Base-by-base conservation (phyloP, 2,329 filamentous ascomycete genomes). In the Alternaria ethzedia region DNA sequence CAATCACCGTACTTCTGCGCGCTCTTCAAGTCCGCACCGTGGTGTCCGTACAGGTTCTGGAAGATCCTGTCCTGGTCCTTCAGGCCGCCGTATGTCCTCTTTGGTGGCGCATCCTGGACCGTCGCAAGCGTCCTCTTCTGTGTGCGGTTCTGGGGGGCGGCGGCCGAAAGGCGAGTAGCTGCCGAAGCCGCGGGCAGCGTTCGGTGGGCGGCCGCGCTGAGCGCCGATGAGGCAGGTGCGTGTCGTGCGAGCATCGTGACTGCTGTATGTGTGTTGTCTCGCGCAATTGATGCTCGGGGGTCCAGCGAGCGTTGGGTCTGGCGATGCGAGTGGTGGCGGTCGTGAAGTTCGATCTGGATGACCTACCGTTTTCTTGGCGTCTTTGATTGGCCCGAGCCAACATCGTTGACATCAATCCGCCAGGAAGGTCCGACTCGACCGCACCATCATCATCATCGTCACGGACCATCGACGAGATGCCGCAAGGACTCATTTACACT, bases 1-100 rank as follows among this genome's bases (percentile, higher is more conserved):
- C 96, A 99, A 82, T 98, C 96, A 74, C 96, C 96, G 87, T 97
- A 97, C 85, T 97, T 97, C 90, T 93, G 94, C 57, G 96, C 94
- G 79, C 90, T 93, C 86, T 96, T 95, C 74, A 99, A 84, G 81
- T 97, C 94, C 67, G 94, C 88, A 56, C 93, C 94, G 84, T 93
- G 93, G 80, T 96, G 93, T 77, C 93, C 90, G 85, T 99, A 99
- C 63, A 99, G 87, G 84, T 99, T 99, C 85, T 97, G 94, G 85
- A 99, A 99, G 83, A 99, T 99, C 76, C 96, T 90, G 84, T 99
- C 96, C 85, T 98, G 94, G 81, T 99, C 96, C 84, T 89, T 92
- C 74, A 99, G 87, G 62, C 93, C 94, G 76, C 96, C 94, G 82
- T 96, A 92, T 70, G 88, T 87, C 76, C 85, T 83, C 81, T 91